phyloP scores from a whole-genome alignment of 1,284 basidiomycete species.

The Hemileia vastatrix region DNA sequence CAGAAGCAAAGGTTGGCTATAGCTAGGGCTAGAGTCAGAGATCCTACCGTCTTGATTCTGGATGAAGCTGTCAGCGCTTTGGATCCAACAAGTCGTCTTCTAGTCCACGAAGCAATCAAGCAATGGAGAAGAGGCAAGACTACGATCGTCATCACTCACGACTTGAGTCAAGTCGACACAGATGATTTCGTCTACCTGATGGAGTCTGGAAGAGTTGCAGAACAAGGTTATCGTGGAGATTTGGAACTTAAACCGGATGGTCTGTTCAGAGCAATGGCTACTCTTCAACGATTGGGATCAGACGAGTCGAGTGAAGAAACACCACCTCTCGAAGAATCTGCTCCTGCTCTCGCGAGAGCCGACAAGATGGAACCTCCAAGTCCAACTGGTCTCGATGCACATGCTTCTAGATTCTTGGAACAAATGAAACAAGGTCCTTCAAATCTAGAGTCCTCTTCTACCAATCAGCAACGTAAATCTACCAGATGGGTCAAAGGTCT shows the following conservation, averaged over 20 bases:
- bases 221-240: slow-evolving; percentile 75
- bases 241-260: slow-evolving; percentile 52
- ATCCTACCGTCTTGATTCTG: slow-evolving; percentile 82
- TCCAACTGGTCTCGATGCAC: slow-evolving; percentile 23
- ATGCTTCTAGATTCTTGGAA: not conserved
- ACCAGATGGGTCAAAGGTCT: not conserved
- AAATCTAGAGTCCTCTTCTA: too few relatives aligned
- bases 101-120: slow-evolving; percentile 81
- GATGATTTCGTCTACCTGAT: slow-evolving; percentile 88
- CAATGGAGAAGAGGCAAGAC: slow-evolving; percentile 71
- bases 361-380: slow-evolving; percentile 38
- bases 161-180: slow-evolving; percentile 67
- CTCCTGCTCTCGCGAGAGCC: slow-evolving; percentile 36
- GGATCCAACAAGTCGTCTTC: slow-evolving; percentile 73
- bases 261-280: slow-evolving; percentile 44
- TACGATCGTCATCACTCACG: slow-evolving; percentile 93
- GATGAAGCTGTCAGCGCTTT: slow-evolving; percentile 95
- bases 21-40: slow-evolving; percentile 72
- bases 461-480: not conserved
- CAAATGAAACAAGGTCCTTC: not conserved
- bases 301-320: slow-evolving; percentile 48
- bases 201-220: slow-evolving; percentile 66
- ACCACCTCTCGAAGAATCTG: slow-evolving; percentile 33
- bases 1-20: slow-evolving; percentile 87
- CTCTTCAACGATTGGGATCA: slow-evolving; percentile 52